Evolutionary conservation across 2,329 filamentous ascomycete species (phyloP).

Genomic region (Madurella mycetomatis): DNA sequence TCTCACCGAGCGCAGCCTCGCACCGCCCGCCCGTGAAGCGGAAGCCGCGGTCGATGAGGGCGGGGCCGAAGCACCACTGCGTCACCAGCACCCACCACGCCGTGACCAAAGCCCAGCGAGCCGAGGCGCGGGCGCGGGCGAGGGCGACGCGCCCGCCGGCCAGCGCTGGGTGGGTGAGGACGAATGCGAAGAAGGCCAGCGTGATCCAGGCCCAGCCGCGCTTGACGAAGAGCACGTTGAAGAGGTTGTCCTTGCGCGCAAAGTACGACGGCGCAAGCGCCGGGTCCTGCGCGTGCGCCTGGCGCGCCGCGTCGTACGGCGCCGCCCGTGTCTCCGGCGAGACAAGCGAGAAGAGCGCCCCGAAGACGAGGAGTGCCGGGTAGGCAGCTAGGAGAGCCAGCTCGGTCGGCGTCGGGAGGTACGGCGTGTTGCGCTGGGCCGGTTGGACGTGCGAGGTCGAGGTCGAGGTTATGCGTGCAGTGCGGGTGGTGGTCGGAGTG

Average conservation of each 20-base stretch:
- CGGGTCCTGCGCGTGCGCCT: constrained; percentile 55
- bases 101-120: constrained; percentile 71
- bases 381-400: constrained; percentile 63
- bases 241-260: constrained; percentile 84
- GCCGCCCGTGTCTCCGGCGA: constrained; percentile 65
- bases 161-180: constrained; percentile 61
- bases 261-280: constrained; percentile 73
- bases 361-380: constrained; percentile 72
- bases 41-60: constrained; percentile 86
- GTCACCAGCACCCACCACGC: constrained; percentile 79
- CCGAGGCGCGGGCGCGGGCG: constrained; percentile 46
- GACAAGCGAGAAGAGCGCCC: constrained; percentile 73
- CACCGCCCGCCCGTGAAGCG: constrained; percentile 84
- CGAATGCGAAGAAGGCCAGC: constrained; percentile 64
- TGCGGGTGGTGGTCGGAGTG: background rate
- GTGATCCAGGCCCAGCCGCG: constrained; percentile 91
- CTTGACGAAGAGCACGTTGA: constrained; percentile 94
- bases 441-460: background rate
- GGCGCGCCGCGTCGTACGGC: constrained; percentile 57
- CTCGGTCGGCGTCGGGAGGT: constrained; percentile 67
- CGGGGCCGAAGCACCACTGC: constrained; percentile 93
- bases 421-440: constrained; percentile 45
- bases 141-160: constrained; percentile 28
- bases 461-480: constrained; percentile 11
- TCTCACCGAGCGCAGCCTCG: constrained; percentile 51